These are phyloP conservation scores for Colletotrichum cordylinicola DNA, from an alignment of 2,329 filamentous ascomycete genomes.

Conservation along the genomic window DNA sequence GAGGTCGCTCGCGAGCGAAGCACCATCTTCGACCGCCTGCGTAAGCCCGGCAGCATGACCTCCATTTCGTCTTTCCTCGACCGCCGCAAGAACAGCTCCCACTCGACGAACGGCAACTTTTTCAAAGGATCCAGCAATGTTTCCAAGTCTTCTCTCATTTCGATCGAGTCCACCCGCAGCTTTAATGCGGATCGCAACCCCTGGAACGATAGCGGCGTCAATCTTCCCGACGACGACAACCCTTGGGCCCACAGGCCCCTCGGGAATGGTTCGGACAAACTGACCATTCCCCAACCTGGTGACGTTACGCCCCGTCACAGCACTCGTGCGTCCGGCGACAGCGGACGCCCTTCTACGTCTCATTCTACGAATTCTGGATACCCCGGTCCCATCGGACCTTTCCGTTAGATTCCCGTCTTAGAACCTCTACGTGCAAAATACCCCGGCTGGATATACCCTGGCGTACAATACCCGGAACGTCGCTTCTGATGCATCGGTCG, in stretches of 20 bases:
- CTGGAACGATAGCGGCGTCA: slow-evolving; percentile 98
- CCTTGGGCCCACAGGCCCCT: slow-evolving; percentile 68
- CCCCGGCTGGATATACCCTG: slow-evolving; percentile 71
- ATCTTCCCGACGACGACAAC: slow-evolving; percentile 87
- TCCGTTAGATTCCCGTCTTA: slow-evolving; percentile 72
- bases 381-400: slow-evolving; percentile 89
- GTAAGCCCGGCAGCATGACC: slow-evolving; percentile 93
- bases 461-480: slow-evolving; percentile 61
- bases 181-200: slow-evolving; percentile 91
- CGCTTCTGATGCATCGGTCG: slow-evolving; percentile 53
- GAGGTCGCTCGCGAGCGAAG: slow-evolving; percentile 81
- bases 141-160: slow-evolving; percentile 94
- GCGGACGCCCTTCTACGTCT: slow-evolving; percentile 90
- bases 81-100: slow-evolving; percentile 90
- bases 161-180: slow-evolving; percentile 93
- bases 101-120: slow-evolving; percentile 80
- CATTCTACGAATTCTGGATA: slow-evolving; percentile 97
- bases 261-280: slow-evolving; percentile 69
- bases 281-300: slow-evolving; percentile 73
- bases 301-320: slow-evolving; percentile 86
- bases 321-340: slow-evolving; percentile 85
- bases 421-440: slow-evolving; percentile 60
- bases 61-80: slow-evolving; percentile 96
- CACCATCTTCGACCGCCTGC: slow-evolving; percentile 88
- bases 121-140: slow-evolving; percentile 93